A percentile compares a stretch with the other conserved stretches of the same genome.
Evolutionary conservation across 2,329 filamentous ascomycete species (phyloP).

Genomic region (Cladophialophora exuberans): DNA sequence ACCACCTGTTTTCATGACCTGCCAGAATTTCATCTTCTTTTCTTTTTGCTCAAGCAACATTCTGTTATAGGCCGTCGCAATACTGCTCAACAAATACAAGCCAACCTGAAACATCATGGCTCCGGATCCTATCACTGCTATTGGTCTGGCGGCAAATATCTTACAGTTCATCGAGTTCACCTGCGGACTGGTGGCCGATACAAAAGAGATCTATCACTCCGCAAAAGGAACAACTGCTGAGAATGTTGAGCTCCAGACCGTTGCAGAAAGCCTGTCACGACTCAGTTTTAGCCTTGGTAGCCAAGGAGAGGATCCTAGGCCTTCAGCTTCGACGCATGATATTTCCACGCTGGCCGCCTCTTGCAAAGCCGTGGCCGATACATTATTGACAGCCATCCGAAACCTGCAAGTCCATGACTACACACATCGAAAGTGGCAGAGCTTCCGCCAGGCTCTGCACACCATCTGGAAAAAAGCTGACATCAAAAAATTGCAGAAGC

Average conservation of each 20-base stretch:
- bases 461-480: background rate
- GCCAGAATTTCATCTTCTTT: too few species aligned
- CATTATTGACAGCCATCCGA: background rate
- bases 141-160: slow-evolving; percentile 4
- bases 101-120: slow-evolving; percentile 5
- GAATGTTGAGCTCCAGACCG: background rate
- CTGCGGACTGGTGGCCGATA: background rate
- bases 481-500: background rate
- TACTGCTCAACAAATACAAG: too few species aligned
- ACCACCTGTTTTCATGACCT: too few species aligned
- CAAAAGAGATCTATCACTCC: background rate
- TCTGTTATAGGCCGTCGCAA: too few species aligned
- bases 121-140: background rate
- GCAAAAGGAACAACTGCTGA: background rate
- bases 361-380: background rate
- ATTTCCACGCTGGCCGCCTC: background rate
- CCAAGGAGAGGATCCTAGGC: background rate
- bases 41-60: too few species aligned
- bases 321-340: background rate
- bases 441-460: background rate
- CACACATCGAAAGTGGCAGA: background rate
- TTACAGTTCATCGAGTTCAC: background rate
- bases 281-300: background rate
- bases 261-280: background rate
- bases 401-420: background rate